A percentile compares a stretch with the other conserved stretches of the same genome.
phyloP scores from a whole-genome alignment of 495 filamentous ascomycete species.

The Penicillium chermesinum region DNA sequence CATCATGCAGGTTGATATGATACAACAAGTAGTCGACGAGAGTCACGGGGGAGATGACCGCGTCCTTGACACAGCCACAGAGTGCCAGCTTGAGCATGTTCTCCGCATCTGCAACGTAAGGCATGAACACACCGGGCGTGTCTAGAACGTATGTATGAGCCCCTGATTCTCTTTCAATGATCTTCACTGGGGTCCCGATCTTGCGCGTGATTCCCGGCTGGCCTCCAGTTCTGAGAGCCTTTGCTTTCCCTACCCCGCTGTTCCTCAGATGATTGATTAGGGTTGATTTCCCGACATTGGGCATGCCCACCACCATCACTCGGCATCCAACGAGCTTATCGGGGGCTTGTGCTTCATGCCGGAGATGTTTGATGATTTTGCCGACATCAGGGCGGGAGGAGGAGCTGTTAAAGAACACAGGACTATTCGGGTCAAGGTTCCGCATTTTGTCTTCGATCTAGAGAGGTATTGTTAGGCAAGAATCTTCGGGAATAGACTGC shows the following conservation, averaged over 20 bases:
- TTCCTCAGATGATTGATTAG: conserved; percentile 80
- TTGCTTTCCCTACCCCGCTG: conserved; percentile 61
- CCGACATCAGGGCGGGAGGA: conserved; percentile 45
- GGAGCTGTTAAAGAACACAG: conserved; percentile 61
- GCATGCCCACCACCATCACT: conserved; percentile 91
- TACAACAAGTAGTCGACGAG: conserved; percentile 88
- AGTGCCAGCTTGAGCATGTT: conserved; percentile 90
- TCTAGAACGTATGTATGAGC: conserved; percentile 64
- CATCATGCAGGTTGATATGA: conserved; percentile 63
- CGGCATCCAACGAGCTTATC: conserved; percentile 64
- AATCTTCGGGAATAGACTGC: neutral
- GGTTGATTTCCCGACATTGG: conserved; percentile 87
- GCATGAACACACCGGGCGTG: conserved; percentile 86
- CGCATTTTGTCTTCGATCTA: conserved; percentile 47
- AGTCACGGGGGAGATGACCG: conserved; percentile 65
- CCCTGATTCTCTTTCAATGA: conserved; percentile 51
- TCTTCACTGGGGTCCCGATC: conserved; percentile 75
- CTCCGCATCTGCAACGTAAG: conserved; percentile 77
- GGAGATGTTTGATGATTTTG: conserved; percentile 53
- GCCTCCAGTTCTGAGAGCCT: conserved; percentile 76
- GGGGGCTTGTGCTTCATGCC: conserved; percentile 36
- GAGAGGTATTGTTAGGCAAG: conserved; percentile 3
- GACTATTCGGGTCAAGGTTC: conserved; percentile 51
- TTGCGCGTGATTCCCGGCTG: conserved; percentile 89
- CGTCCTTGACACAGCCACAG: conserved; percentile 86